Evolutionary conservation across 1,284 basidiomycete genomes (phyloP), one percentile per base, ranked within the genome.

Genomic region (Leccinum angustisporum): DNA sequence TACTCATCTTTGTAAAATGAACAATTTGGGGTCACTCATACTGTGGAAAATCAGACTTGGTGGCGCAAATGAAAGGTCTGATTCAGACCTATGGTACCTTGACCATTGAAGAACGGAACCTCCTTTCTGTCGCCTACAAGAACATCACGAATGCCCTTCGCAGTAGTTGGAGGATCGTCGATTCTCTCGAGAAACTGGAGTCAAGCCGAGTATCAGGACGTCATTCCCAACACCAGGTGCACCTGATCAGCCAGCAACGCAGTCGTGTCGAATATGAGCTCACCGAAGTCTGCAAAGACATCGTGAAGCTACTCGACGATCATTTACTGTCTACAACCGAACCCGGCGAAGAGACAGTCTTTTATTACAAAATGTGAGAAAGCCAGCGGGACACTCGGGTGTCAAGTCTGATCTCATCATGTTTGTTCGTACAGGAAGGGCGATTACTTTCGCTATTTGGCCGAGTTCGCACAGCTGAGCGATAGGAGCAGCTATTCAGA

Each of bases 121-220:
- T 89, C 7, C 79, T 90, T 48, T 89, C 87, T 5, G 81, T 89
- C 55, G 87, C 87, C 21, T 89, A 87, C 73, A 89, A 90, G 77
- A 88, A 87, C 66, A 73, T 85, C 60, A 89, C 86, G 5, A 86
- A 86, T 63, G 78, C 72, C 18, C 79, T 86, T 53, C 84, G 87
- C 54, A 81, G 80, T 60, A 85, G 85, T 65, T 88, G 86, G 86
- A 82, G 87, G 60, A 78, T 80, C 56, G 77, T 87, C 61, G 82
- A 86, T 61, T 77, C 77, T 25, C 71, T 87, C 48, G 84, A 86
- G 71, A 85, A 83, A 68, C 72, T 80, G 62, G 81, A 83, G 64
- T 73, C 75, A 7, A 63, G 72, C 67, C 76, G 62, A 62, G 61
- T 60, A 38, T 66, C 65, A 36, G 73, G 65, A 33, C 71, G 67